These are phyloP conservation scores for Iberis amara DNA, from an alignment of 441 rosid species.

Conservation along the genomic window DNA sequence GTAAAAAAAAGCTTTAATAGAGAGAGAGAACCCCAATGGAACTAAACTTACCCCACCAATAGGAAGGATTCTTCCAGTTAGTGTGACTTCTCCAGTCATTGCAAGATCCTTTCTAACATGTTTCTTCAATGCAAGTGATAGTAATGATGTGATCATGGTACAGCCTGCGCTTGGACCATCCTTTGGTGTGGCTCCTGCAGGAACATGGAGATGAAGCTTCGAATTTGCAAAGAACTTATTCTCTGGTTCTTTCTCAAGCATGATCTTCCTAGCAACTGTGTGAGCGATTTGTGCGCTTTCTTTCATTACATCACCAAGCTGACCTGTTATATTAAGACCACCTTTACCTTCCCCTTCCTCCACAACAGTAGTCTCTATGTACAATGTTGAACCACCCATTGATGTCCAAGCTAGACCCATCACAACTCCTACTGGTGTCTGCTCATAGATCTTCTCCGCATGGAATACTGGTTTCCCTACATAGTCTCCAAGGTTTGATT, in stretches of 20 bases:
- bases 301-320: constrained; percentile 98
- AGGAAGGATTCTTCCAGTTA: constrained; percentile 88
- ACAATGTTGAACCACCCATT: constrained; percentile 97
- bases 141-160: constrained; percentile 94
- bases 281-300: constrained; percentile 98
- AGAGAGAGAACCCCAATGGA: constrained; percentile 4
- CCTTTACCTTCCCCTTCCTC: constrained; percentile 96
- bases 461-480: constrained; percentile 98
- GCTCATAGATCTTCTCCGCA: constrained; percentile 84
- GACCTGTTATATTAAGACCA: constrained; percentile 73
- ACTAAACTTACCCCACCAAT: constrained; percentile 89
- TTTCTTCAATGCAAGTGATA: constrained; percentile 78
- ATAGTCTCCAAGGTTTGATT: constrained; percentile 64
- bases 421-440: constrained; percentile 88
- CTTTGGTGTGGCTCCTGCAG: constrained; percentile 96
- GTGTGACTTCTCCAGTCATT: constrained; percentile 95
- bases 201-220: constrained; percentile 96
- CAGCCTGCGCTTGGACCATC: constrained; percentile 99
- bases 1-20: background rate
- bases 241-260: constrained; percentile 61
- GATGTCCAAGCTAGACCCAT: constrained; percentile 99
- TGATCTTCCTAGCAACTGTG: constrained; percentile 72
- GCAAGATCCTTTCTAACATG: constrained; percentile 79
- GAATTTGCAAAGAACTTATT: constrained; percentile 70
- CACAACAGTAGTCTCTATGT: constrained; percentile 81